A percentile compares a stretch with the other conserved stretches of the same genome.
These are phyloP conservation scores for Priceomyces carsonii DNA, from an alignment of 805 yeast genomes.

Conservation along the genomic window DNA sequence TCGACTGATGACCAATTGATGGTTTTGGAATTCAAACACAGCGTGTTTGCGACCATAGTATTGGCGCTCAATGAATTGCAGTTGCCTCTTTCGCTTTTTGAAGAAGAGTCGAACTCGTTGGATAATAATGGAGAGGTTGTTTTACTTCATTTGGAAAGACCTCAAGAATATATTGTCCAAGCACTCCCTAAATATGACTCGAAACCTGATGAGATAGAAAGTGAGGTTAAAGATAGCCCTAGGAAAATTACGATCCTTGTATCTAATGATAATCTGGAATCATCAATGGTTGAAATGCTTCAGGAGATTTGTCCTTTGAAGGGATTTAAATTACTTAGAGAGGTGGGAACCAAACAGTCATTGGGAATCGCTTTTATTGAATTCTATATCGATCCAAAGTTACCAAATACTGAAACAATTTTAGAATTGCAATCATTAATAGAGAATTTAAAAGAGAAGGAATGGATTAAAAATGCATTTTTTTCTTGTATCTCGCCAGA, in stretches of 20 bases:
- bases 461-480: slow-evolving; percentile 22
- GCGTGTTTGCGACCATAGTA: slow-evolving; percentile 56
- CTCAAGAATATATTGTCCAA: slow-evolving; percentile 38
- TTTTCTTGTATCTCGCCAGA: slow-evolving; percentile 34
- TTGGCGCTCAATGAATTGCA: slow-evolving; percentile 41
- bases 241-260: slow-evolving; percentile 49
- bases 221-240: slow-evolving; percentile 40
- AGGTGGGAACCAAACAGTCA: slow-evolving; percentile 49
- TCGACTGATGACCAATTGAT: slow-evolving; percentile 38
- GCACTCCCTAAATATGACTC: slow-evolving; percentile 17
- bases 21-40: slow-evolving; percentile 52
- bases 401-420: slow-evolving; percentile 14
- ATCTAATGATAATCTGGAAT: slow-evolving; percentile 46
- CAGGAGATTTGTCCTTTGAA: slow-evolving; percentile 40
- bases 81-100: slow-evolving; percentile 28
- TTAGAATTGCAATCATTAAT: slow-evolving; percentile 12
- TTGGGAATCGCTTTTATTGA: slow-evolving; percentile 62
- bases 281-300: slow-evolving; percentile 44
- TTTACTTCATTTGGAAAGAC: slow-evolving; percentile 22
- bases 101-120: slow-evolving; percentile 15
- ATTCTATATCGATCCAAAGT: slow-evolving; percentile 21
- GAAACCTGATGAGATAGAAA: slow-evolving; percentile 21
- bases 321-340: slow-evolving; percentile 45
- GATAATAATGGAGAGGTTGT: slow-evolving; percentile 5
- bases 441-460: slow-evolving; percentile 13